Percentiles rank a stretch among this genome's conserved stretches.
Conservation (phyloP, 1,284 basidiomycete genomes). For the Ceratobasidium sp. region DNA sequence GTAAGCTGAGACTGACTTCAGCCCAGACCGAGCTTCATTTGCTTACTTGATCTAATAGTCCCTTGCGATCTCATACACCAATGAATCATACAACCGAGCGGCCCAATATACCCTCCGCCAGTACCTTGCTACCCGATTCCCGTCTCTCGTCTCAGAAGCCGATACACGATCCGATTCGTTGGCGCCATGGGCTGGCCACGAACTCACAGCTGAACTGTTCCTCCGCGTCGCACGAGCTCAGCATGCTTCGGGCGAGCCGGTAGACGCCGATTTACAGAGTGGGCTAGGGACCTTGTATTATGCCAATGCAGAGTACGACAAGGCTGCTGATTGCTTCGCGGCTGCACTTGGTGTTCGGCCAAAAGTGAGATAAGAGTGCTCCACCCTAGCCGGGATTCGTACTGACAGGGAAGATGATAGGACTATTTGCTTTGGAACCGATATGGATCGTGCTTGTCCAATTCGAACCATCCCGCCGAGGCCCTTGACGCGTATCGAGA, state of each 20-base stretch:
- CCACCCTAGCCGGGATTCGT: neutral
- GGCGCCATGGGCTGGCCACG: conserved; percentile 87
- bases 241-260: conserved; percentile 64
- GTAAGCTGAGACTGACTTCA: conserved; percentile 57
- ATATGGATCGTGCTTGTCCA: conserved; percentile 93
- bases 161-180: conserved; percentile 53
- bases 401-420: conserved; percentile 50
- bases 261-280: conserved; percentile 94
- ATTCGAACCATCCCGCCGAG: conserved; percentile 94
- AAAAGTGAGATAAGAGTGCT: conserved; percentile 54
- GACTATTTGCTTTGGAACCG: conserved; percentile 98
- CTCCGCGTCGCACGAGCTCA: conserved; percentile 84
- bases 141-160: conserved; percentile 62
- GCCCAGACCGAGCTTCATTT: neutral
- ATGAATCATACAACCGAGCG: conserved; percentile 90
- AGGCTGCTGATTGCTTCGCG: conserved; percentile 90
- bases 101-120: conserved; percentile 88
- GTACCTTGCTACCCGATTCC: conserved; percentile 84
- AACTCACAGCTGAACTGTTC: conserved; percentile 83
- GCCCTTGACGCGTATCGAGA: conserved; percentile 94
- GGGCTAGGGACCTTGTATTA: conserved; percentile 95
- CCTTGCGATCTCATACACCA: conserved; percentile 96
- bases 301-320: conserved; percentile 77
- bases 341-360: conserved; percentile 82
- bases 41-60: conserved; percentile 63